Base-by-base conservation (phyloP, 129 eudicot species). In the Escallonia herrerae region DNA sequence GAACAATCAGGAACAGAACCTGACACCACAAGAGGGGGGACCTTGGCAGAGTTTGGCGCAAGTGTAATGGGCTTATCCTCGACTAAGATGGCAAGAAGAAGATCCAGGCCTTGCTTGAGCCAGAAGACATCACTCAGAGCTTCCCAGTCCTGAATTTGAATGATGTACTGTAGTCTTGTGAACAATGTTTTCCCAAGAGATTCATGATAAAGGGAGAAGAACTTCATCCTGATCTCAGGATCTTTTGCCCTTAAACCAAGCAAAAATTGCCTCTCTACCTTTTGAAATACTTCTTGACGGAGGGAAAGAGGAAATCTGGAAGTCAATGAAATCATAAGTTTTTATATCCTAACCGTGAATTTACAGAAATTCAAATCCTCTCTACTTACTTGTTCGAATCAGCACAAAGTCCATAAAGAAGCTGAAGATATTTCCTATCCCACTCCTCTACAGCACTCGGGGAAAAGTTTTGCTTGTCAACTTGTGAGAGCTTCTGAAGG, bases 31-130 rank as follows among this genome's bases (percentile, higher is more conserved):
- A 94, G 81, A 67, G 95, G 85, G 15, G 88, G 90, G 49, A 94
- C 80, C 67, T 87, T 94, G 65, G 91, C 99, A 55, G 95, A 83
- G 74, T 94, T 94, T 60, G 99, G 96, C 74, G 99, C 90, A 41
- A 94, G 96, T 47, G 95, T 94, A n/a, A 94, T 89, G 15, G 96
- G 89, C 72, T 86, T 87, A 49, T 81, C 87, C 83, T 94, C 99
- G n/a, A 94, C 99, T 63, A 94, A 58, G 69, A 94, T 83, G 42
- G 99, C 96, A 73, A 94, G 87, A 80, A 94, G 95, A 82, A 94
- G 99, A 80, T 94, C 99, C 66, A 94, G 96, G 53, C 99, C 99
- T 77, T 94, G 99, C 77, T 94, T 94, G 43, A 94, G 91, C 99
- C 99, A 94, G 66, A 94, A 94, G 57, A 89, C 99, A 73, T 94